These are phyloP conservation scores for Penicillium bialowiezense DNA, from an alignment of 495 filamentous ascomycete genomes.

Conservation along the genomic window DNA sequence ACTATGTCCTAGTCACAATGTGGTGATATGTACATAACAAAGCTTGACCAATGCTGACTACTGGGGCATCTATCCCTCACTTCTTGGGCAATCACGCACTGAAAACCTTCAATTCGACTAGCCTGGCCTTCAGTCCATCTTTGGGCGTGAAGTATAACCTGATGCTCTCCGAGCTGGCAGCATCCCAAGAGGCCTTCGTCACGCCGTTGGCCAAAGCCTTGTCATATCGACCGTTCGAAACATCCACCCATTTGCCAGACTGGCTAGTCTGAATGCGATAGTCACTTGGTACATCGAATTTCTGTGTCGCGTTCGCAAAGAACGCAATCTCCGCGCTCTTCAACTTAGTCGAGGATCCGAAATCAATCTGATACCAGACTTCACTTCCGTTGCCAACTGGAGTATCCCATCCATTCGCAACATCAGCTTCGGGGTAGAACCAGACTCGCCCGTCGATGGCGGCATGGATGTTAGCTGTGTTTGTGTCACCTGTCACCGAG, in stretches of 20 bases:
- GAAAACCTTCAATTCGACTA: no score
- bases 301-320: constrained; percentile 9
- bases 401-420: constrained; percentile 23
- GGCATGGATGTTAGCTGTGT: constrained; percentile 16
- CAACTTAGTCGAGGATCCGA: constrained; percentile 2
- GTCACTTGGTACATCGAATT: constrained; percentile 11
- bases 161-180: no score
- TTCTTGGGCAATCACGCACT: no score
- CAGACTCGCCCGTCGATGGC: constrained; percentile 28
- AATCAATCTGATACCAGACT: constrained; percentile 21
- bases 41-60: no score
- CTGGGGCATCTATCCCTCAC: no score
- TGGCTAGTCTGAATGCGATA: constrained; percentile 13
- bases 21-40: no score
- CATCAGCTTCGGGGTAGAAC: constrained; percentile 18
- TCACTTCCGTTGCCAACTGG: constrained; percentile 18
- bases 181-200: no score
- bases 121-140: no score
- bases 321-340: constrained; percentile 20
- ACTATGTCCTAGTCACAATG: no score
- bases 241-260: constrained; percentile 11
- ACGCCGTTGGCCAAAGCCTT: neutral
- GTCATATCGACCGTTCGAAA: constrained; percentile 1
- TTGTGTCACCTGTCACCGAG: constrained; percentile 17
- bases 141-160: no score